Evolutionary conservation across 23 red algal species (phyloP), one percentile per base, ranked within the genome.

Genomic region (Porphyridium purpureum): DNA sequence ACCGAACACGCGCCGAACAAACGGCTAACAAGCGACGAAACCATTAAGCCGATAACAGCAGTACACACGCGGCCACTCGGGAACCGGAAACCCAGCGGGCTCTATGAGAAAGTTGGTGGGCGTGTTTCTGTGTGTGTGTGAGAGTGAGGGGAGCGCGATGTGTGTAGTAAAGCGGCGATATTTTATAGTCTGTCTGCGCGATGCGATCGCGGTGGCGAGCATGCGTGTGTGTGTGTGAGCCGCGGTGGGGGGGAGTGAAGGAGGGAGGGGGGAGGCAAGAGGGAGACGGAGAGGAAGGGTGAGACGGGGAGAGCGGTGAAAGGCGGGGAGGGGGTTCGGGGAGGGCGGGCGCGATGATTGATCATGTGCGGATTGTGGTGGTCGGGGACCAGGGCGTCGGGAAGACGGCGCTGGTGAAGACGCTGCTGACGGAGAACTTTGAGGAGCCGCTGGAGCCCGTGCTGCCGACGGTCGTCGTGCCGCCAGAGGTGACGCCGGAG

Each of bases 341-440:
- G 53, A 34, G 15, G 53, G 15, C 7, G 2, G 0, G 46, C 50
- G 19, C 0, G 44, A 95, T 95, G 88, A 95, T 84, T 33, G 75
- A 81, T 47, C 76, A 66, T n/a, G 80, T 83, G 23, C 72, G 79
- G 35, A 85, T 95, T 44, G 88, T 84, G 26, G 67, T 95, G 21
- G 78, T 80, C 8, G 88, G 88, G 48, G 88, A 95, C 59, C 66
- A 61, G 23, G 69, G 60, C 20, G 76, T 83, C 24, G 88, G 88
- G 25, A 95, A 95, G 62, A 95, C 73, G 7, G 79, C 79, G 3
- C 69, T 95, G 24, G 85, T 95, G 54, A 70, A 81, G 33, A 72
- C 70, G 19, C 74, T 95, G 22, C 84, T 95, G 60, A 72, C 80
- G 4, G 74, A 95, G 49, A 54, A 55, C 31, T 95, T 95, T 49